Evolutionary conservation across 2,329 filamentous ascomycete species (phyloP).

Genomic region (Chalaropsis thielavioides): DNA sequence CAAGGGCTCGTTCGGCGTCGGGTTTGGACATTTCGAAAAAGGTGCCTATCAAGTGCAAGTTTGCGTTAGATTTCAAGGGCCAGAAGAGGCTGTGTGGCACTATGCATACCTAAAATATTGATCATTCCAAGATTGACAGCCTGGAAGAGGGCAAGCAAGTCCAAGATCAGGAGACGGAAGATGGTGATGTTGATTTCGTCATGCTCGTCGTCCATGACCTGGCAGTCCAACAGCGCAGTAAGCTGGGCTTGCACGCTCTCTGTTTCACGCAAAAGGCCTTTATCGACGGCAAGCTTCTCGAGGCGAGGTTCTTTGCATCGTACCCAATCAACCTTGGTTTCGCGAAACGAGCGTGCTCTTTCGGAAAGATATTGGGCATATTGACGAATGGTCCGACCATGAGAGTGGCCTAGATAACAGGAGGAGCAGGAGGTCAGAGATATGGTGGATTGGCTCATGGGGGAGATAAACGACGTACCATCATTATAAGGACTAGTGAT

Average conservation of each 20-base stretch:
- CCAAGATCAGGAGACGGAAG: constrained; percentile 79
- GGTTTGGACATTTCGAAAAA: constrained; percentile 97
- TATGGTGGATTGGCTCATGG: background rate
- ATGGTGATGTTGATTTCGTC: constrained; percentile 95
- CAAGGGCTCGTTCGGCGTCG: constrained; percentile 81
- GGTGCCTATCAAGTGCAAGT: constrained; percentile 45
- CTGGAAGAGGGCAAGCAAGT: constrained; percentile 80
- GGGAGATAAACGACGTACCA: constrained; percentile 42
- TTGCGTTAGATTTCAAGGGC: background rate
- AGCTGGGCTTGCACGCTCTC: constrained; percentile 84
- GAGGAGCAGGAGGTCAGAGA: background rate
- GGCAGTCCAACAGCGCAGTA: constrained; percentile 70
- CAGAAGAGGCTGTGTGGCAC: background rate
- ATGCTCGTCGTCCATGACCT: constrained; percentile 73
- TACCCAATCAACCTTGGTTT: constrained; percentile 84
- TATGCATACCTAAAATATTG: constrained; percentile 68
- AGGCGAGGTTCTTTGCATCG: constrained; percentile 66
- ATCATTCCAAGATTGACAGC: constrained; percentile 95
- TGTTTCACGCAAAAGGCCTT: constrained; percentile 81
- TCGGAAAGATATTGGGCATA: constrained; percentile 80
- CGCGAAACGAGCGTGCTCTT: constrained; percentile 65
- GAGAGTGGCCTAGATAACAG: constrained; percentile 58
- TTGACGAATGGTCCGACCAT: constrained; percentile 84
- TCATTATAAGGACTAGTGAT: constrained; percentile 86
- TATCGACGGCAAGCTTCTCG: constrained; percentile 77